Evolutionary conservation across 441 rosid species (phyloP).

Genomic region (Adansonia rubrostipa): DNA sequence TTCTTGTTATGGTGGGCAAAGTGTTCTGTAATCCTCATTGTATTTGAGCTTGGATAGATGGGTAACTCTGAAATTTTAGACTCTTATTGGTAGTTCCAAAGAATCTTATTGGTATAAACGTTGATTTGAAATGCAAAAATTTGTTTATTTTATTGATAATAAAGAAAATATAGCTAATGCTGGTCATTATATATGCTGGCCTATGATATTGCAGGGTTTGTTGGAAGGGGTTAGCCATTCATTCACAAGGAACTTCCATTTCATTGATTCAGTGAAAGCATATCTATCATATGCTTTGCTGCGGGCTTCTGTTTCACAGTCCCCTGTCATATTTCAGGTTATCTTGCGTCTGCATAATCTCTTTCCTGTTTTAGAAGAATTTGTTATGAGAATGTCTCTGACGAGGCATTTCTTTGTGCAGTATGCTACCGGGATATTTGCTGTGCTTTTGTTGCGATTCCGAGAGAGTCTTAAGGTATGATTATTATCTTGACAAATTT

Average conservation of each 20-base stretch:
- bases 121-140: constrained; percentile 1
- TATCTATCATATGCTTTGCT: constrained; percentile 96
- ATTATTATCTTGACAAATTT: constrained; percentile 31
- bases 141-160: neutral
- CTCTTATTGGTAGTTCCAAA: neutral
- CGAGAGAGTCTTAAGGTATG: constrained; percentile 98
- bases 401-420: constrained; percentile 51
- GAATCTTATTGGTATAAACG: neutral
- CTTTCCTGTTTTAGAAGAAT: constrained; percentile 28
- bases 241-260: constrained; percentile 90
- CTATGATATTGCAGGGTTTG: constrained; percentile 68
- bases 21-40: constrained; percentile 7
- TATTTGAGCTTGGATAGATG: constrained; percentile 1
- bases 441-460: constrained; percentile 87
- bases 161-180: constrained; percentile 6
- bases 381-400: constrained; percentile 33
- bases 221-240: constrained; percentile 96
- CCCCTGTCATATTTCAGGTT: constrained; percentile 95
- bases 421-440: constrained; percentile 98
- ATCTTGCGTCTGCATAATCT: constrained; percentile 25
- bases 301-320: constrained; percentile 95
- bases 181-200: constrained; percentile 5
- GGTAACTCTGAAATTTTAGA: constrained; percentile 19
- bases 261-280: constrained; percentile 98
- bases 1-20: constrained; percentile 11